A percentile compares a stretch with the other conserved stretches of the same genome.
Evolutionary conservation across 1,284 basidiomycete genomes (phyloP).

Genomic region (Vanrija pseudolonga): DNA sequence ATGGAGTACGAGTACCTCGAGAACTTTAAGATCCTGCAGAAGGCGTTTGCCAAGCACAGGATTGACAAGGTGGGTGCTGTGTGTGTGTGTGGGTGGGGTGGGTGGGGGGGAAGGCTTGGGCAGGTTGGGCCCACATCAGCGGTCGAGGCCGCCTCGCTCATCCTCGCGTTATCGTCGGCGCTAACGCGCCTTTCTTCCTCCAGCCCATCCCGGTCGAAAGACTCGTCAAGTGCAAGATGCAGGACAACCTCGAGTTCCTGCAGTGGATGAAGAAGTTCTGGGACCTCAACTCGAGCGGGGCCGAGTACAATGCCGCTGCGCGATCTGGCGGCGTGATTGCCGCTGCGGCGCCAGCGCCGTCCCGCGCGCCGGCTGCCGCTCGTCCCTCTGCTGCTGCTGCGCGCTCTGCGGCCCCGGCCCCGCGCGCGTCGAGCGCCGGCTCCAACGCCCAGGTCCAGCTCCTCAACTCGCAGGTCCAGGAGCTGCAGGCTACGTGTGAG

Average conservation of each 20-base stretch:
- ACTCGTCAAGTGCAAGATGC: constrained; percentile 96
- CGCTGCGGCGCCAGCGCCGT: background rate
- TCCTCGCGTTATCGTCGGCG: no score
- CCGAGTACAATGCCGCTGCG: constrained; percentile 80
- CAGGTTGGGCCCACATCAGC: no score
- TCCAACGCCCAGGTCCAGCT: constrained; percentile 22
- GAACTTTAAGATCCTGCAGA: constrained; percentile 94
- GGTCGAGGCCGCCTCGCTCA: no score
- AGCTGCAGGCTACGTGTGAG: constrained; percentile 77
- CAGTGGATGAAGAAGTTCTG: constrained; percentile 98
- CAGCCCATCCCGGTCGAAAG: constrained; percentile 91
- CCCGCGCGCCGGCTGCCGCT: constrained; percentile 6
- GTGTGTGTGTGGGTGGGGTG: background rate
- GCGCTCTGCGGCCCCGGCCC: constrained; percentile 4
- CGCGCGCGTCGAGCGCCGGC: constrained; percentile 21
- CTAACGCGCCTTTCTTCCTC: background rate
- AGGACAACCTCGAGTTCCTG: constrained; percentile 98
- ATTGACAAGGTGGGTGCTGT: constrained; percentile 86
- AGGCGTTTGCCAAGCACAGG: constrained; percentile 77
- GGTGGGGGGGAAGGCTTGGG: no score
- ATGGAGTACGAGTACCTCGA: constrained; percentile 94
- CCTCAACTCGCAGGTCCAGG: constrained; percentile 63
- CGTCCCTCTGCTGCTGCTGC: no score
- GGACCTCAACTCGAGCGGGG: constrained; percentile 86
- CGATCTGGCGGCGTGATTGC: constrained; percentile 19